Conservation (phyloP, 768 basidiomycete species). For the Boletus subcaerulescens region DNA sequence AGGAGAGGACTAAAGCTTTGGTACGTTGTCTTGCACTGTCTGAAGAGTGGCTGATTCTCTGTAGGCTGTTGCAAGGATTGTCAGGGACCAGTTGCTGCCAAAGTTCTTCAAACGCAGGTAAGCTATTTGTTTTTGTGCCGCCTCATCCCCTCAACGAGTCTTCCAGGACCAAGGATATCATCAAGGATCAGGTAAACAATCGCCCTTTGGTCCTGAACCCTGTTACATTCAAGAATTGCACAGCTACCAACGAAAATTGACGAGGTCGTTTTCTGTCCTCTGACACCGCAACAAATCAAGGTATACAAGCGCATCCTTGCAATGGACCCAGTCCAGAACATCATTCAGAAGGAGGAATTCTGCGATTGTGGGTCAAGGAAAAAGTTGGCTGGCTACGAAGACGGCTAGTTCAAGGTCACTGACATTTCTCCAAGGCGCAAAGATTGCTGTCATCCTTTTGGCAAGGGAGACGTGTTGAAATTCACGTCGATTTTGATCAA, state of each 20-base stretch:
- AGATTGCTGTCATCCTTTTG: constrained; percentile 51
- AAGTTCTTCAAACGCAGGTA: constrained; percentile 81
- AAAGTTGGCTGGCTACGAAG: constrained; percentile 39
- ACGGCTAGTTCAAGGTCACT: not conserved
- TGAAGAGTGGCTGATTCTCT: constrained; percentile 1
- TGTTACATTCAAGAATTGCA: not conserved
- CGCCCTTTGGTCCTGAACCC: not conserved
- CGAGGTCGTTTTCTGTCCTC: constrained; percentile 90
- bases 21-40: constrained; percentile 30
- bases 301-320: constrained; percentile 72
- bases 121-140: not conserved
- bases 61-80: constrained; percentile 55
- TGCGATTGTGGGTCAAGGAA: constrained; percentile 70
- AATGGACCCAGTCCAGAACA: constrained; percentile 64
- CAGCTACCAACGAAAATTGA: constrained; percentile 88
- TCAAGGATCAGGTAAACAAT: constrained; percentile 56
- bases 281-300: constrained; percentile 64
- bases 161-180: constrained; percentile 70
- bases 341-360: constrained; percentile 65
- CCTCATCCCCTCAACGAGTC: not conserved
- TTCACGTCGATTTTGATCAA: constrained; percentile 83
- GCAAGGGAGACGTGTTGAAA: constrained; percentile 58
- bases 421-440: constrained; percentile 45
- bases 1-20: constrained; percentile 54
- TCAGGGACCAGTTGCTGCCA: constrained; percentile 72